phyloP scores from a whole-genome alignment of 768 basidiomycete genomes.

The Terana coerulea region DNA sequence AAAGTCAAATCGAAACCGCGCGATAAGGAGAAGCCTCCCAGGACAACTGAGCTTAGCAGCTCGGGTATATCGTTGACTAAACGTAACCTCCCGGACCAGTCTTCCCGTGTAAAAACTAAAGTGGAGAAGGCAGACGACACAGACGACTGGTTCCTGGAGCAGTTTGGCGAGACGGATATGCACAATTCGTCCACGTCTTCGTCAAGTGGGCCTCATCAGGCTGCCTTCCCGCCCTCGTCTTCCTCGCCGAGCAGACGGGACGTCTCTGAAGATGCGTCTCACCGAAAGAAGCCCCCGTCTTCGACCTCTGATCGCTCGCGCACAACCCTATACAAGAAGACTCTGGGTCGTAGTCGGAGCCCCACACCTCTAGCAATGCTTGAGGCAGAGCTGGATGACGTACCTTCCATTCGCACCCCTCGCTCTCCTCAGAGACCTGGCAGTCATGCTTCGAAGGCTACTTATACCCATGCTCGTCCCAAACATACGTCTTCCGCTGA shows the following conservation, averaged over 20 bases:
- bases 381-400: slow-evolving; percentile 3
- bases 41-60: not conserved
- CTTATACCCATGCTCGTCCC: too few relatives aligned
- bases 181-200: not conserved
- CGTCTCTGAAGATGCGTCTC: not conserved
- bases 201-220: not conserved
- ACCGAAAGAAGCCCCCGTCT: not conserved
- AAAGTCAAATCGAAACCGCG: not conserved
- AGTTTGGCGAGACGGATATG: slow-evolving; percentile 30
- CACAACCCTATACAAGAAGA: not conserved
- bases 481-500: slow-evolving; percentile 5
- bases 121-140: slow-evolving; percentile 43
- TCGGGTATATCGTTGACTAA: not conserved
- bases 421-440: too few relatives aligned
- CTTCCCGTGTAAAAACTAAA: not conserved
- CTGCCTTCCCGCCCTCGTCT: not conserved
- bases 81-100: not conserved
- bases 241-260: not conserved
- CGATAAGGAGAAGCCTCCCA: not conserved
- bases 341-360: not conserved
- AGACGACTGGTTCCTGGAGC: slow-evolving; percentile 60
- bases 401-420: not conserved
- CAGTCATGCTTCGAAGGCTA: too few relatives aligned
- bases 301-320: not conserved
- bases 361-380: slow-evolving; percentile 5